phyloP scores from a whole-genome alignment of 1,284 basidiomycete species.

The Quambalaria eucalypti region DNA sequence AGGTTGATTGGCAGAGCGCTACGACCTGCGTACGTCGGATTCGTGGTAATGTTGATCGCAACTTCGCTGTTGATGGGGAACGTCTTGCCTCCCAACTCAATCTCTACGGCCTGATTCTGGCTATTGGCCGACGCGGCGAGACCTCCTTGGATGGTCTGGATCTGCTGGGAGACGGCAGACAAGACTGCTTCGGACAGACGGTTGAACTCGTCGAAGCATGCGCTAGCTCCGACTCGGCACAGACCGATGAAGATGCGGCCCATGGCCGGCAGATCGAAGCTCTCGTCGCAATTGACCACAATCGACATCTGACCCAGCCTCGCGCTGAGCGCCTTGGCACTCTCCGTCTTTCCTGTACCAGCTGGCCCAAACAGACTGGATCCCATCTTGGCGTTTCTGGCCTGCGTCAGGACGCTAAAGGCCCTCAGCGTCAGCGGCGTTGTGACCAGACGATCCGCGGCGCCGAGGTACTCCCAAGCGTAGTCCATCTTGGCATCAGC shows the following conservation, averaged over 20 bases:
- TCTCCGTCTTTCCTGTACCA: conserved; percentile 98
- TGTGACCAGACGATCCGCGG: conserved; percentile 91
- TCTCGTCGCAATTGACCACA: conserved; percentile 99
- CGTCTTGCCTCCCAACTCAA: conserved; percentile 67
- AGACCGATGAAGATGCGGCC: conserved; percentile 96
- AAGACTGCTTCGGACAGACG: conserved; percentile 95
- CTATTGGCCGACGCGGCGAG: conserved; percentile 69
- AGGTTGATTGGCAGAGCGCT: conserved; percentile 94
- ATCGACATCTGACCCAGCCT: conserved; percentile 94
- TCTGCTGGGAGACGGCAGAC: conserved; percentile 96
- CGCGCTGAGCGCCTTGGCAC: conserved; percentile 94
- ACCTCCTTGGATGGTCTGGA: conserved; percentile 96
- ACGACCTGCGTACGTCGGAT: conserved; percentile 88
- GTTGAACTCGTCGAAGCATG: conserved; percentile 55
- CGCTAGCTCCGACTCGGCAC: conserved; percentile 93
- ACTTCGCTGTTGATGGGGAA: conserved; percentile 89
- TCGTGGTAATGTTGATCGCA: conserved; percentile 93
- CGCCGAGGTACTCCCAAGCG: conserved; percentile 97
- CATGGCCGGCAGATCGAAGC: conserved; percentile 99
- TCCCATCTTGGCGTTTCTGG: conserved; percentile 84
- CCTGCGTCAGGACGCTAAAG: conserved; percentile 92
- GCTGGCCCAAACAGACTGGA: conserved; percentile 71
- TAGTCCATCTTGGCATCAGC: conserved; percentile 92
- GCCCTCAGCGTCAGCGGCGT: conserved; percentile 97
- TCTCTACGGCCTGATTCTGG: conserved; percentile 67